Evolutionary conservation across 805 yeast genomes (phyloP), one percentile per base, ranked within the genome.

Genomic region (Metschnikowia drakensbergensis): DNA sequence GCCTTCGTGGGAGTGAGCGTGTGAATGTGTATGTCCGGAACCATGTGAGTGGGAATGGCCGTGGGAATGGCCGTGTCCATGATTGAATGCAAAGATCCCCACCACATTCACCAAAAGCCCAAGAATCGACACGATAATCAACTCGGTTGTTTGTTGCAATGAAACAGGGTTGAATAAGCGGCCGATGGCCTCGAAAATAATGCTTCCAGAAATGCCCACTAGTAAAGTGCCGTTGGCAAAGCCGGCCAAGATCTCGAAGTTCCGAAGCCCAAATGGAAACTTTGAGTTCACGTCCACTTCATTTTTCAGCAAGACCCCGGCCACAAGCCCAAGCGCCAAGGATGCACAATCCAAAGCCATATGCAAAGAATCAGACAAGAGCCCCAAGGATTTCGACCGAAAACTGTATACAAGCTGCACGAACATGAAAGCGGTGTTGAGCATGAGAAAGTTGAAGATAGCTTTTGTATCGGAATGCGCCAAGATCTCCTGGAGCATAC

Each of bases 331-430:
- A 29, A 94, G 78, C 3, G 94, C 82, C 47, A 94, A 71, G 0
- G 98, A 95, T 0, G 89, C 78, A 64, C 99, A 94, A 66, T 94
- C 99, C 48, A 94, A 74, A 2, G 96, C 86, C 99, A 94, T 94
- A 66, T 94, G 99, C 45, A 94, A 75, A 1, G 97, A 89, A 62
- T 94, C 99, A 17, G 97, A 89, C 45, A 94, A 66, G 25, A 94
- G 72, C 8, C 99, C 97, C 40, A 94, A 71, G 0, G 98, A 92
- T 61, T 88, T 91, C 1, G 98, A 90, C 52, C 96, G 77, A 68
- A 94, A 86, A 0, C 98, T 91, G 64, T 94, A 94, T 7, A 94
- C 69, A 54, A 94, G 75, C 69, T 94, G 99, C 36, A 94, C 83
- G 59, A 94, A 81, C 99, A 94, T 94, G 68, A 94, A 94, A 2